Conservation (phyloP, 164 flowering plant genomes). For the Malania oleifera region DNA sequence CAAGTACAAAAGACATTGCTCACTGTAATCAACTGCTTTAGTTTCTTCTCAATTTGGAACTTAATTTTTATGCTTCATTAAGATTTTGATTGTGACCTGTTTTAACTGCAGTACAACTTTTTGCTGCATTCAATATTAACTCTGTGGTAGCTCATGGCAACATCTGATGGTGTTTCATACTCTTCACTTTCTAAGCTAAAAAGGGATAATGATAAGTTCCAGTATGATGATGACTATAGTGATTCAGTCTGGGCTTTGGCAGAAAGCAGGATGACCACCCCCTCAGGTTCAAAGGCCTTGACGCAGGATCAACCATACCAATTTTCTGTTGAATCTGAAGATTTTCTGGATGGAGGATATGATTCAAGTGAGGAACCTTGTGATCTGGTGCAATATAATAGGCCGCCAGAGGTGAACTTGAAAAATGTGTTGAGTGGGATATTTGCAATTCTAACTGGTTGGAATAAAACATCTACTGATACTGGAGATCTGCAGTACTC, state of each 20-base stretch:
- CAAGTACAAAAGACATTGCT: too few relatives aligned
- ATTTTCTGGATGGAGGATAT: constrained; percentile 50
- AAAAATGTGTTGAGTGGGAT: constrained; percentile 80
- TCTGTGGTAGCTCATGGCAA: constrained; percentile 32
- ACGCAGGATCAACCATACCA: constrained; percentile 34
- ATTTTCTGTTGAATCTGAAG: constrained; percentile 41
- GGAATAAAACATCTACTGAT: constrained; percentile 29
- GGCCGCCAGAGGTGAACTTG: constrained; percentile 70
- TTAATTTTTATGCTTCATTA: too few relatives aligned
- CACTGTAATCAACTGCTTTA: too few relatives aligned
- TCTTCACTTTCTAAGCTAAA: constrained; percentile 46
- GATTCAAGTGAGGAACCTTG: constrained; percentile 38
- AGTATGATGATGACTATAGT: constrained; percentile 34
- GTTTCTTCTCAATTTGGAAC: too few relatives aligned
- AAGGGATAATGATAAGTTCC: constrained; percentile 24
- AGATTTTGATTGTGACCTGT: too few relatives aligned
- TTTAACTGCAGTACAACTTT: constrained; percentile 3
- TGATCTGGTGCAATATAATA: constrained; percentile 15
- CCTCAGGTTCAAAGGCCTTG: constrained; percentile 20
- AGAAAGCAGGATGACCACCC: constrained; percentile 14
- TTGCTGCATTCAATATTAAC: neutral
- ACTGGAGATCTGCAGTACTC: constrained; percentile 21
- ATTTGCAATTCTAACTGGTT: constrained; percentile 69
- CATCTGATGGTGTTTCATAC: constrained; percentile 40
- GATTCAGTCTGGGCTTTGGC: constrained; percentile 35